phyloP scores from a whole-genome alignment of 352 stramenopile genomes.

The Phytopythium kandeliae region DNA sequence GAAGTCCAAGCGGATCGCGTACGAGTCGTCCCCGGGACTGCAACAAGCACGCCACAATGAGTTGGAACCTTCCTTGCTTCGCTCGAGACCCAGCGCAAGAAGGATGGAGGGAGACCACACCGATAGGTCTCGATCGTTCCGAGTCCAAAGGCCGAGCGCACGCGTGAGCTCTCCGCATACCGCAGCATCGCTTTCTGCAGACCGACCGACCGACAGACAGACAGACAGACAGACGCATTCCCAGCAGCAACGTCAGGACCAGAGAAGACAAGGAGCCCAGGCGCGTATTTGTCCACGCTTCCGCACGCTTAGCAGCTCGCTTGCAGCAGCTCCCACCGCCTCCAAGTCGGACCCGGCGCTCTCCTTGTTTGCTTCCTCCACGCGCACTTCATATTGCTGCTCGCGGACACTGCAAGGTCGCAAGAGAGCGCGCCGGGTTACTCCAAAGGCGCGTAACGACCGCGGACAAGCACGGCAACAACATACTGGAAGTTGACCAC shows the following conservation, averaged over 20 bases:
- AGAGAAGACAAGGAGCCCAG: background rate
- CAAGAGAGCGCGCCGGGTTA: background rate
- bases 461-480: background rate
- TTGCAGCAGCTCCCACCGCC: too few species aligned
- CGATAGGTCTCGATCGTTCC: constrained; percentile 17
- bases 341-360: too few species aligned
- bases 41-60: background rate
- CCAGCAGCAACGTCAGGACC: too few species aligned
- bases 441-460: background rate
- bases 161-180: constrained; percentile 17
- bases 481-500: constrained; percentile 7
- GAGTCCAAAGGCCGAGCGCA: constrained; percentile 20
- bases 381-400: constrained; percentile 23
- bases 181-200: constrained; percentile 21
- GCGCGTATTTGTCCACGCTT: too few species aligned
- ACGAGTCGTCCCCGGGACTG: constrained; percentile 21
- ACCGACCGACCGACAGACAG: too few species aligned
- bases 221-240: too few species aligned
- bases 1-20: constrained; percentile 27
- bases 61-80: too few species aligned
- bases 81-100: background rate
- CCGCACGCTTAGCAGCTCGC: background rate
- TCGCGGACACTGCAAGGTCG: constrained; percentile 14
- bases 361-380: background rate
- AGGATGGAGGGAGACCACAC: background rate